Evolutionary conservation across 495 filamentous ascomycete species (phyloP), one percentile per base, ranked within the genome.

Genomic region (Xylaria flabelliformis): DNA sequence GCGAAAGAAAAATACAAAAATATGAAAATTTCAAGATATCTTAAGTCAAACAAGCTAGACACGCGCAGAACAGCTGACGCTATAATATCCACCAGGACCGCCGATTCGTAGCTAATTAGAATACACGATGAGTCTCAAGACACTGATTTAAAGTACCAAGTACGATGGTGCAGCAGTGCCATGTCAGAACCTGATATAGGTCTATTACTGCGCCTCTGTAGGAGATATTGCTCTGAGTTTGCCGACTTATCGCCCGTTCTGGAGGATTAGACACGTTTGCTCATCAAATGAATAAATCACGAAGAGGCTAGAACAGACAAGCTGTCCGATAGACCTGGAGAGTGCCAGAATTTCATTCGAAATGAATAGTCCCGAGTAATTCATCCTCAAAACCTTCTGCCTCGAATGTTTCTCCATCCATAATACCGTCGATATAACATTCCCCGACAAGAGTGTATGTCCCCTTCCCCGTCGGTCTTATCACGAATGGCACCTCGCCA

Each of bases 281-380:
- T 17, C 3, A 46, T 13, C 42, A 15, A 17, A 13, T 46, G 42
- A 46, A 2, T 15, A 17, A 46, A 46, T 13, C 2, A 42, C 39
- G 2, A 13, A 42, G 10, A 13, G 12, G 13, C 3, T 15, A 46
- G 13, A 17, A 15, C 13, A 15, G 17, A 17, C 17, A 46, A 15
- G 2, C 42, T 46, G 42, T 46, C 12, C 10, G 12, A 15, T 44
- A 44, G 41, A 44, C 41, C 41, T 44, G 12, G 41, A 44, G 15
- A 17, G 42, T 17, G 42, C 13, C 4, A 17, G 15, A 48, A 1
- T 1, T 17, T 50, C 10, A 87, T 76, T 88, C 88, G 3, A 71
- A 46, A 8, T n/a, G 13, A 42, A 71, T 64, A 0, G 21, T 46
- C 12, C 56, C 59, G 4, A 24, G 34, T 21, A 8, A 3, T 10